These are phyloP conservation scores for Guyanaporus albipodus DNA, from an alignment of 768 basidiomycete genomes.

Conservation along the genomic window DNA sequence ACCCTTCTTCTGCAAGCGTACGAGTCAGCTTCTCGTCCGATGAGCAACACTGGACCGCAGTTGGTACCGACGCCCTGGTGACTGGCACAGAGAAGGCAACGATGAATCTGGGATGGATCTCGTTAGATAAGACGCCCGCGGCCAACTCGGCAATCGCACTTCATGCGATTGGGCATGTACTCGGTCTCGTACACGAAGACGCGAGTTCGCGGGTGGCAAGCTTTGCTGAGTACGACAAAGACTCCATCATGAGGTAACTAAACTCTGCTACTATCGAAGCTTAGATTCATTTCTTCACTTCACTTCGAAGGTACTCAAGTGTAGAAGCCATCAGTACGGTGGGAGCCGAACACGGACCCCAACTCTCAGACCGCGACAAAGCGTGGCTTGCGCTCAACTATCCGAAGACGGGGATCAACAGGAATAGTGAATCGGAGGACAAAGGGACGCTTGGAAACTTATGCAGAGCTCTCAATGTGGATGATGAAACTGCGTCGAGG, in stretches of 20 bases:
- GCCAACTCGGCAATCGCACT: background rate
- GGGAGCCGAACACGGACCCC: background rate
- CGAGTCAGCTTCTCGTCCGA: background rate
- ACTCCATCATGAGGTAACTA: background rate
- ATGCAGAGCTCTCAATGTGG: background rate
- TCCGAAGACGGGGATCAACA: background rate
- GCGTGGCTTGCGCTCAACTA: constrained; percentile 1
- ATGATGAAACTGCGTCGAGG: background rate
- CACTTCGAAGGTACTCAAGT: background rate
- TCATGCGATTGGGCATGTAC: background rate
- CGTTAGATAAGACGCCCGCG: background rate
- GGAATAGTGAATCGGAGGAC: background rate
- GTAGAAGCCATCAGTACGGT: background rate
- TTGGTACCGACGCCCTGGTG: constrained; percentile 1
- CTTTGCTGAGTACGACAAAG: background rate
- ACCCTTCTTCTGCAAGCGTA: background rate
- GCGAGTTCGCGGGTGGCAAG: background rate
- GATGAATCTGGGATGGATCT: background rate
- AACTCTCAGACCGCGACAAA: background rate
- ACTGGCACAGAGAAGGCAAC: background rate
- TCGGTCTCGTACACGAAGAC: background rate
- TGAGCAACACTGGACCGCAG: background rate
- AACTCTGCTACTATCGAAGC: background rate
- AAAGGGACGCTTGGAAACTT: background rate
- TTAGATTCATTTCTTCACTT: background rate